These are phyloP conservation scores for Neonectria punicea DNA, from an alignment of 2,329 filamentous ascomycete genomes.

Conservation along the genomic window DNA sequence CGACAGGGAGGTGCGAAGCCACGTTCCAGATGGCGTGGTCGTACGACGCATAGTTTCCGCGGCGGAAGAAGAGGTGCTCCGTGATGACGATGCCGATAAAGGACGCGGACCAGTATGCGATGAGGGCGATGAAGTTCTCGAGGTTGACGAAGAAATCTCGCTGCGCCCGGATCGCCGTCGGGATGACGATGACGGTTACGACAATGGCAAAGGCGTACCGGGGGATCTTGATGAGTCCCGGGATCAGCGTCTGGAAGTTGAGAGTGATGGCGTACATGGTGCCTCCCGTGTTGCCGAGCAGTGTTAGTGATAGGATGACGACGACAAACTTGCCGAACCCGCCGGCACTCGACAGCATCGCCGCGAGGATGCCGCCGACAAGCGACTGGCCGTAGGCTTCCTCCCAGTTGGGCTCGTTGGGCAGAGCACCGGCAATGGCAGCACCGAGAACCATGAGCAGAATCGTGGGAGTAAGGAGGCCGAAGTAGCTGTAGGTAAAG, in stretches of 20 bases:
- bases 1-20: constrained; percentile 55
- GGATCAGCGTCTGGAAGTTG: constrained; percentile 72
- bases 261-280: constrained; percentile 72
- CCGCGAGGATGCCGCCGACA: constrained; percentile 68
- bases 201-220: constrained; percentile 68
- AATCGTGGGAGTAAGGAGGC: constrained; percentile 64
- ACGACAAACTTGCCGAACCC: constrained; percentile 72
- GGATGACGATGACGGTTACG: constrained; percentile 68
- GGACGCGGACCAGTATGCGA: constrained; percentile 68
- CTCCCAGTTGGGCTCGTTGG: constrained; percentile 64
- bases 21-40: constrained; percentile 61
- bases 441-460: constrained; percentile 71
- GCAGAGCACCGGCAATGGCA: constrained; percentile 70
- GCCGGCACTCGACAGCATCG: constrained; percentile 66
- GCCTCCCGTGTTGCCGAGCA: constrained; percentile 68
- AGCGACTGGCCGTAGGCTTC: constrained; percentile 62
- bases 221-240: constrained; percentile 64
- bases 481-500: constrained; percentile 67
- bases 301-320: constrained; percentile 65
- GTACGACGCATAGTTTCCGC: constrained; percentile 55
- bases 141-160: constrained; percentile 67
- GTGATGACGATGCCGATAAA: constrained; percentile 61
- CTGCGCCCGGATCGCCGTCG: constrained; percentile 65
- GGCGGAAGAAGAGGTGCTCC: constrained; percentile 62
- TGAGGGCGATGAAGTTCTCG: constrained; percentile 66